A percentile compares a stretch with the other conserved stretches of the same genome.
These are phyloP conservation scores for Ogataea haglerorum DNA, from an alignment of 805 yeast genomes.

Conservation along the genomic window DNA sequence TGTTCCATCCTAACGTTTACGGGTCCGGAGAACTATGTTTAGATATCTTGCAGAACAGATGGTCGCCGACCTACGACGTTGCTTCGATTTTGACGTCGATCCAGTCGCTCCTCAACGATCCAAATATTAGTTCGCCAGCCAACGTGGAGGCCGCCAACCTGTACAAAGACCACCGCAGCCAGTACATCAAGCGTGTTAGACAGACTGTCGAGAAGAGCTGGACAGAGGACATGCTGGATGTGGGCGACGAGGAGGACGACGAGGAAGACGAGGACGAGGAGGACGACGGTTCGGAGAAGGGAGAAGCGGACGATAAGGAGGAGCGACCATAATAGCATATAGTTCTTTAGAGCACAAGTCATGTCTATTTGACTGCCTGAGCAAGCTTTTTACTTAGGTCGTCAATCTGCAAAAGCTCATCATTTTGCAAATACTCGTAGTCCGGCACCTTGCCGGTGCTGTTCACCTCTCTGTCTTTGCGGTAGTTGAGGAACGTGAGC, in stretches of 20 bases:
- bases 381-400: constrained; percentile 15
- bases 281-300: constrained; percentile 2
- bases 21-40: constrained; percentile 93
- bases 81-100: constrained; percentile 91
- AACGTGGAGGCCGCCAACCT: constrained; percentile 96
- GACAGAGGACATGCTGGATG: constrained; percentile 73
- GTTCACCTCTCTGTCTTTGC: constrained; percentile 45
- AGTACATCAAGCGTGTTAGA: constrained; percentile 85
- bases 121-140: constrained; percentile 95
- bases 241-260: constrained; percentile 46
- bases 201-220: constrained; percentile 94
- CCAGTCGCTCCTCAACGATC: constrained; percentile 90
- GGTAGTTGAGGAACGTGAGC: constrained; percentile 49
- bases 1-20: constrained; percentile 98
- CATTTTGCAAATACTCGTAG: constrained; percentile 24
- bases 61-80: constrained; percentile 99
- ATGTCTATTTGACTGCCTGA: constrained; percentile 18
- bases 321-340: constrained; percentile 8
- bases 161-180: constrained; percentile 91
- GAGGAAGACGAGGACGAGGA: constrained; percentile 27
- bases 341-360: background rate
- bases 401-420: constrained; percentile 13
- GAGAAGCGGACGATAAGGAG: constrained; percentile 4
- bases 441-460: constrained; percentile 30
- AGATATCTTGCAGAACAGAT: constrained; percentile 92